Conservation (phyloP, 176 grass and related monocot species). For the Coix lacrymajobi region DNA sequence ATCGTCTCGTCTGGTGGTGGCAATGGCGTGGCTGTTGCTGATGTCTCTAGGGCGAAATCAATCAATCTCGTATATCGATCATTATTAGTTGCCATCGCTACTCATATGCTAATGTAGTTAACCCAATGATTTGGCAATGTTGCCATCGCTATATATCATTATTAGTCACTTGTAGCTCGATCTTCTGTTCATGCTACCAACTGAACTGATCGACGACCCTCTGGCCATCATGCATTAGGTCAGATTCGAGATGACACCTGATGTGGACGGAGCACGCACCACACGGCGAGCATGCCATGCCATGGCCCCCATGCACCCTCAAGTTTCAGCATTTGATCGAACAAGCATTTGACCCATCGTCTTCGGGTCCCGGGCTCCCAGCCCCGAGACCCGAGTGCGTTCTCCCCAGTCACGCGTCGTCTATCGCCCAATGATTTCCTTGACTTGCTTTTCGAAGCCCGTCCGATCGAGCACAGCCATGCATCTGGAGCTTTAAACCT, state of each 20-base stretch:
- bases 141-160: too few relatives aligned
- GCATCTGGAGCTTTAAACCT: neutral
- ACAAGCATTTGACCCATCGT: neutral
- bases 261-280: neutral
- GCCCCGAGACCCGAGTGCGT: neutral
- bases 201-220: too few relatives aligned
- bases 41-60: neutral
- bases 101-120: slow-evolving; percentile 5
- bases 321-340: neutral
- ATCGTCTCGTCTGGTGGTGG: neutral
- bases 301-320: neutral
- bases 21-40: neutral
- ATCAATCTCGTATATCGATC: neutral
- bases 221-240: neutral
- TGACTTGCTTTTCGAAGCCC: neutral
- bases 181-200: neutral
- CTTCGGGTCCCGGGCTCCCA: neutral
- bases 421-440: neutral
- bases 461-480: neutral
- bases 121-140: slow-evolving; percentile 12
- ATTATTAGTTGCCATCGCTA: neutral
- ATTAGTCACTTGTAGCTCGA: too few relatives aligned
- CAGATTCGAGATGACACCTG: neutral
- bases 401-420: neutral
- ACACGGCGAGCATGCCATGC: neutral